Percentiles rank a stretch among this genome's conserved stretches.
Evolutionary conservation across 2,329 filamentous ascomycete species (phyloP).

Genomic region (Eutypella sp.): DNA sequence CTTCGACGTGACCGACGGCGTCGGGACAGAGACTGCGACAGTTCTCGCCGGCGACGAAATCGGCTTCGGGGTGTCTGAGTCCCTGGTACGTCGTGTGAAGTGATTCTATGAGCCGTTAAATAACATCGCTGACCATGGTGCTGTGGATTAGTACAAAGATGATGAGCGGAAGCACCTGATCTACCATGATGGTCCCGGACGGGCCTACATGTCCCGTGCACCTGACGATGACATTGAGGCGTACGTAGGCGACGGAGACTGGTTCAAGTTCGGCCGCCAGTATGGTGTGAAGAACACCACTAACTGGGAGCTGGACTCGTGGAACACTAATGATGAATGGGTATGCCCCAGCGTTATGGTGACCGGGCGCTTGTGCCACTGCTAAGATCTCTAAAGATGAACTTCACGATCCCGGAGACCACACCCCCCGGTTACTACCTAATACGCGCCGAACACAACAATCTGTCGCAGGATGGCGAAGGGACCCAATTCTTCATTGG

Average conservation of each 20-base stretch:
- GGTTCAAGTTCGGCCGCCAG: conserved; percentile 5
- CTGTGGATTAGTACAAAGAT: background rate
- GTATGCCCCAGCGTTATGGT: background rate
- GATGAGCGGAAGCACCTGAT: too few species aligned
- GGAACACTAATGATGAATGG: background rate
- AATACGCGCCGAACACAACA: conserved; percentile 2
- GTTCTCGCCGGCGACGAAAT: background rate
- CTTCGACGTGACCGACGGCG: background rate
- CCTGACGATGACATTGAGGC: background rate
- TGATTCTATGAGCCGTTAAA: background rate
- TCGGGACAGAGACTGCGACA: background rate
- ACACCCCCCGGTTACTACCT: conserved; percentile 7
- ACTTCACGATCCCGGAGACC: conserved; percentile 6
- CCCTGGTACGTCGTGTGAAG: background rate
- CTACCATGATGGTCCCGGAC: conserved; percentile 2
- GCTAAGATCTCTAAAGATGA: conserved; percentile 1
- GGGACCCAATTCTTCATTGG: conserved; percentile 1
- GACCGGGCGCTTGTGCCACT: background rate
- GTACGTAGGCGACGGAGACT: conserved; percentile 2
- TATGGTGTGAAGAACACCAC: background rate
- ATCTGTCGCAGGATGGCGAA: too few species aligned
- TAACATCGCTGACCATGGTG: background rate
- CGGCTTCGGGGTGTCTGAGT: background rate
- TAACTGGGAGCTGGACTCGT: background rate
- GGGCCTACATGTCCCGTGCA: conserved; percentile 3